phyloP scores from a whole-genome alignment of 441 rosid genomes.

The Gossypium trilobum region DNA sequence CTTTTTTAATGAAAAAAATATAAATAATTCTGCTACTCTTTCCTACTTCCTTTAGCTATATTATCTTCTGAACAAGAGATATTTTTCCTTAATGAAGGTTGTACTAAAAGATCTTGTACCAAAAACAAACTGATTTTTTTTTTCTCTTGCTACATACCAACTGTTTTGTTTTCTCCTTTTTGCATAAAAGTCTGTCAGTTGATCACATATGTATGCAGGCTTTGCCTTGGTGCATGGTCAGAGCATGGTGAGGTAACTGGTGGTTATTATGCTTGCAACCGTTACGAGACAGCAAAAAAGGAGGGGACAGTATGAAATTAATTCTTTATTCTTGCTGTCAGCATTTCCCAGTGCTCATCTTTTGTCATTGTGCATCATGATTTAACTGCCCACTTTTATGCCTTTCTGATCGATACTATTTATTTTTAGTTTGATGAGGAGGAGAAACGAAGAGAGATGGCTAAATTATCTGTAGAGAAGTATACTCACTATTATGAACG shows the following conservation, averaged over 20 bases:
- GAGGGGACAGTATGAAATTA: slow-evolving; percentile 53
- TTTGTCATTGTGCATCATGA: background rate
- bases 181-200: slow-evolving; percentile 1
- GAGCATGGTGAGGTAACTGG: slow-evolving; percentile 80
- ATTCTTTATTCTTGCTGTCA: background rate
- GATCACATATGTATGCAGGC: slow-evolving; percentile 36
- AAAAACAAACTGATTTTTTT: background rate
- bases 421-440: slow-evolving; percentile 52
- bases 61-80: background rate
- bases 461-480: slow-evolving; percentile 65
- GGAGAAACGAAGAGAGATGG: slow-evolving; percentile 72
- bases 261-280: slow-evolving; percentile 74
- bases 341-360: background rate
- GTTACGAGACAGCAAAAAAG: slow-evolving; percentile 64
- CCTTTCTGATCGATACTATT: background rate
- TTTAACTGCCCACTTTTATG: background rate
- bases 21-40: background rate
- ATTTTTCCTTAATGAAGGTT: background rate
- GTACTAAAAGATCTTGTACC: background rate
- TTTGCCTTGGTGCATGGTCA: slow-evolving; percentile 70
- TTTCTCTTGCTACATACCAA: background rate
- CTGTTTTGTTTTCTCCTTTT: background rate
- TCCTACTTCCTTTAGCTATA: background rate
- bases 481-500: slow-evolving; percentile 78
- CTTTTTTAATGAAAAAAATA: background rate